A percentile compares a stretch with the other conserved stretches of the same genome.
phyloP scores from a whole-genome alignment of 768 basidiomycete species.

The Lactarius deliciosus region DNA sequence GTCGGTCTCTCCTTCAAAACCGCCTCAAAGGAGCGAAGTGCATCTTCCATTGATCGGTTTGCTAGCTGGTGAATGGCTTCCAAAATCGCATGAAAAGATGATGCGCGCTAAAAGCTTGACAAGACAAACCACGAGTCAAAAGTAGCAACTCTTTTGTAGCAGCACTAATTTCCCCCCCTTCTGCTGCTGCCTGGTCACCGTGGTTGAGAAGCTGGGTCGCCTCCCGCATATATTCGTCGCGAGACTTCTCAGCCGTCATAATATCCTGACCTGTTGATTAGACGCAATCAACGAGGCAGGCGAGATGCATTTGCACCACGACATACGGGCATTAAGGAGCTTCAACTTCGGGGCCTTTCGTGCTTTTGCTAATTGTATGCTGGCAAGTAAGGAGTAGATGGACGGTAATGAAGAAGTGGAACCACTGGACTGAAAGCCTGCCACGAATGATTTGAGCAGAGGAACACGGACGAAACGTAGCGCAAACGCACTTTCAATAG shows the following conservation, averaged over 20 bases:
- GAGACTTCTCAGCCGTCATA: constrained; percentile 56
- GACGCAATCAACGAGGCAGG: constrained; percentile 7
- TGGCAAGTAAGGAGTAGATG: constrained; percentile 80
- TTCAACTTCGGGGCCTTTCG: constrained; percentile 81
- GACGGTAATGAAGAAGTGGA: constrained; percentile 58
- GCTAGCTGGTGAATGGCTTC: constrained; percentile 82
- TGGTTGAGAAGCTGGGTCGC: constrained; percentile 69
- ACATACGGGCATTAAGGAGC: constrained; percentile 71
- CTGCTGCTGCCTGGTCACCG: constrained; percentile 51
- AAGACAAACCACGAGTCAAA: constrained; percentile 59
- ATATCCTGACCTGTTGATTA: constrained; percentile 57
- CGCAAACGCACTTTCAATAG: constrained; percentile 59
- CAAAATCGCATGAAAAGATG: constrained; percentile 14
- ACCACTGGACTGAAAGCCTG: constrained; percentile 55
- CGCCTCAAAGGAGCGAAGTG: constrained; percentile 75
- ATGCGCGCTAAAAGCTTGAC: background rate
- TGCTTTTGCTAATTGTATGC: constrained; percentile 78
- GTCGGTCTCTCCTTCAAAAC: constrained; percentile 77
- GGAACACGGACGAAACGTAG: background rate
- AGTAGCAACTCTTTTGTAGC: constrained; percentile 51
- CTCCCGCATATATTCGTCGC: constrained; percentile 67
- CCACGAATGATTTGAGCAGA: constrained; percentile 27
- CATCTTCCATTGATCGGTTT: constrained; percentile 77
- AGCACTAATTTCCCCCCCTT: constrained; percentile 58
- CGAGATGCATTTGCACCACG: constrained; percentile 3